phyloP scores from a whole-genome alignment of 2,329 filamentous ascomycete species.

The Aaosphaeria pasadenensis region DNA sequence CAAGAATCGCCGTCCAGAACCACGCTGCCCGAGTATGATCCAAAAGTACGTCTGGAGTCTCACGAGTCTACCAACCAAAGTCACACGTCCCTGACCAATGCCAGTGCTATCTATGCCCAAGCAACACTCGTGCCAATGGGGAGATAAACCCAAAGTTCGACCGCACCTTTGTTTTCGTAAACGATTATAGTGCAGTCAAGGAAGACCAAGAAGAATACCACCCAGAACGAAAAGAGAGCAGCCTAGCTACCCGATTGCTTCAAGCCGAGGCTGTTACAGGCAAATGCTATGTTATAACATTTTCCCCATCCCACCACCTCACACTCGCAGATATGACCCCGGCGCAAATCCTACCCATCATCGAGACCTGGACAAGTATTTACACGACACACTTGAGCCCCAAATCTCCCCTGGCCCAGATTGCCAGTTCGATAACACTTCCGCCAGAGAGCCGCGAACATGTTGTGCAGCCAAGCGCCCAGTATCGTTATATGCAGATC shows the following conservation, averaged over 20 bases:
- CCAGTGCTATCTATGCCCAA: constrained; percentile 90
- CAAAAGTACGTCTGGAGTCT: constrained; percentile 40
- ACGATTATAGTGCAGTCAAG: constrained; percentile 96
- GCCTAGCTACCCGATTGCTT: constrained; percentile 71
- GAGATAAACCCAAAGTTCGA: constrained; percentile 83
- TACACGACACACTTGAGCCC: constrained; percentile 79
- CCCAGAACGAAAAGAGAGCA: constrained; percentile 47
- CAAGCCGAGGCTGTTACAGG: constrained; percentile 84
- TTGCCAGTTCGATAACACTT: constrained; percentile 45
- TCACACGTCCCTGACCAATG: constrained; percentile 13
- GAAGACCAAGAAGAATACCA: constrained; percentile 83
- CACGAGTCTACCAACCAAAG: neutral
- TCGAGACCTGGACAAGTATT: constrained; percentile 88
- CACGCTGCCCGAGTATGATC: constrained; percentile 73
- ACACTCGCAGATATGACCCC: constrained; percentile 88
- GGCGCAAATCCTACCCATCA: constrained; percentile 72
- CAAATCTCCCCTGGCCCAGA: constrained; percentile 59
- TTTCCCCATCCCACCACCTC: constrained; percentile 84
- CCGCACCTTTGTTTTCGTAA: constrained; percentile 89
- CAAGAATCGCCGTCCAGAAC: constrained; percentile 48
- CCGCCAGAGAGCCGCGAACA: constrained; percentile 46
- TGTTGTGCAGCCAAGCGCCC: constrained; percentile 59
- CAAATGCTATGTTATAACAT: constrained; percentile 95
- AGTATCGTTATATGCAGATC: constrained; percentile 97
- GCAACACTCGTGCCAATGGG: constrained; percentile 84